Conservation (phyloP, 257 asterid species). For the Knoxia roxburghii region DNA sequence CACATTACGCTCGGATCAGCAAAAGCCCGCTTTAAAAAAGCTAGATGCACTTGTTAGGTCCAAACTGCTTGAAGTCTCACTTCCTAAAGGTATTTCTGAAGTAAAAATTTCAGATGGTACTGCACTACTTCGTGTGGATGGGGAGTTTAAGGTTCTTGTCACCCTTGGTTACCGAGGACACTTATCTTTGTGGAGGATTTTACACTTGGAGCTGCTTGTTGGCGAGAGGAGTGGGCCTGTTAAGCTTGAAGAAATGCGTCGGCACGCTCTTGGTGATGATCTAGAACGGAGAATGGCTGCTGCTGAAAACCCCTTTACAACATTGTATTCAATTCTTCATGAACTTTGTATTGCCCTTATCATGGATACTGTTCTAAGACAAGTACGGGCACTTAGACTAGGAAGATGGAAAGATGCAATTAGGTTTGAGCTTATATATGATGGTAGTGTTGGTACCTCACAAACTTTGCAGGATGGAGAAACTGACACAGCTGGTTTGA, state of each 20-base stretch:
- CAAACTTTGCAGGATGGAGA: slow-evolving; percentile 77
- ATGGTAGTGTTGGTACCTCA: slow-evolving; percentile 50
- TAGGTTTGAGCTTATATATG: slow-evolving; percentile 92
- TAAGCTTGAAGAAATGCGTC: slow-evolving; percentile 80
- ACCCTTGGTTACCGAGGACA: slow-evolving; percentile 99
- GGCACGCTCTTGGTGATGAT: slow-evolving; percentile 97
- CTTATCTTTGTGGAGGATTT: slow-evolving; percentile 94
- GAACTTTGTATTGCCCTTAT: slow-evolving; percentile 90
- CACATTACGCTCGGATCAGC: slow-evolving; percentile 63
- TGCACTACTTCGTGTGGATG: slow-evolving; percentile 77
- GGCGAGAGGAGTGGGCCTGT: slow-evolving; percentile 82
- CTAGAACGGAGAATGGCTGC: slow-evolving; percentile 98
- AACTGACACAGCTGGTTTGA: slow-evolving; percentile 60
- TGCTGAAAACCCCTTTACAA: slow-evolving; percentile 71
- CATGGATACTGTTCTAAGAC: slow-evolving; percentile 96
- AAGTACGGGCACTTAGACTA: slow-evolving; percentile 81
- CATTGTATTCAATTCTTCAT: slow-evolving; percentile 76
- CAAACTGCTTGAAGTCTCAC: slow-evolving; percentile 75
- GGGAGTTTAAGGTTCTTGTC: slow-evolving; percentile 90
- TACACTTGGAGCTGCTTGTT: slow-evolving; percentile 92
- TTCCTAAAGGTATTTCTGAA: slow-evolving; percentile 75
- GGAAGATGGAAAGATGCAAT: slow-evolving; percentile 99
- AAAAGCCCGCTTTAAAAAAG: slow-evolving; percentile 76
- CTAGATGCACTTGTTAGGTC: slow-evolving; percentile 82
- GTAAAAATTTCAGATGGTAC: slow-evolving; percentile 83